Percentiles rank a stretch among this genome's conserved stretches.
Evolutionary conservation across 2,329 filamentous ascomycete genomes (phyloP).

Genomic region (Daldinia sp.): DNA sequence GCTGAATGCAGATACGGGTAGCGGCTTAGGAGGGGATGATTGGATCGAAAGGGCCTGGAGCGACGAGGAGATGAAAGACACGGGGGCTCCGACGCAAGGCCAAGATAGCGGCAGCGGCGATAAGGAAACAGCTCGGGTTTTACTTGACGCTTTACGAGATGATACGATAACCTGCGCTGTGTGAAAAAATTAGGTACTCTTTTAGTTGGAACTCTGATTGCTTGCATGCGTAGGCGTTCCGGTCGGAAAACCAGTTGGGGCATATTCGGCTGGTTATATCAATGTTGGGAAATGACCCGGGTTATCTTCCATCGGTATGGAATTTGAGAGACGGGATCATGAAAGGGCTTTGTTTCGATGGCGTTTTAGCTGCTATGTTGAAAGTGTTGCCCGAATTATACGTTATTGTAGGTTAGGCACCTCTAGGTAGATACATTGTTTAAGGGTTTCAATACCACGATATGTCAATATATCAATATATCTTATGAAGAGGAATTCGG

Average conservation of each 20-base stretch:
- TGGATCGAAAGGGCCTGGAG: slow-evolving; percentile 57
- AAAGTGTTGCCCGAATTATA: background rate
- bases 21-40: slow-evolving; percentile 46
- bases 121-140: slow-evolving; percentile 54
- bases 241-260: slow-evolving; percentile 1
- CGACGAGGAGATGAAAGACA: slow-evolving; percentile 43
- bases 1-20: slow-evolving; percentile 30
- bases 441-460: slow-evolving; percentile 2
- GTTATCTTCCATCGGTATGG: background rate
- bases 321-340: background rate
- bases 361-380: background rate
- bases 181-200: slow-evolving; percentile 14
- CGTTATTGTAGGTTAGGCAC: background rate
- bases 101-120: slow-evolving; percentile 50
- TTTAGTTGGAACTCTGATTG: slow-evolving; percentile 1
- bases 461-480: too few species aligned
- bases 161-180: slow-evolving; percentile 37
- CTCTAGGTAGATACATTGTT: background rate
- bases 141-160: slow-evolving; percentile 56
- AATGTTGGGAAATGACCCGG: background rate
- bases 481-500: background rate
- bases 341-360: background rate
- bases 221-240: slow-evolving; percentile 24
- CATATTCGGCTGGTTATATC: background rate
- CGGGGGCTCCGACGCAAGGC: slow-evolving; percentile 38